Conservation (phyloP, 2,329 filamentous ascomycete genomes). For the Aspergillus japonicus region DNA sequence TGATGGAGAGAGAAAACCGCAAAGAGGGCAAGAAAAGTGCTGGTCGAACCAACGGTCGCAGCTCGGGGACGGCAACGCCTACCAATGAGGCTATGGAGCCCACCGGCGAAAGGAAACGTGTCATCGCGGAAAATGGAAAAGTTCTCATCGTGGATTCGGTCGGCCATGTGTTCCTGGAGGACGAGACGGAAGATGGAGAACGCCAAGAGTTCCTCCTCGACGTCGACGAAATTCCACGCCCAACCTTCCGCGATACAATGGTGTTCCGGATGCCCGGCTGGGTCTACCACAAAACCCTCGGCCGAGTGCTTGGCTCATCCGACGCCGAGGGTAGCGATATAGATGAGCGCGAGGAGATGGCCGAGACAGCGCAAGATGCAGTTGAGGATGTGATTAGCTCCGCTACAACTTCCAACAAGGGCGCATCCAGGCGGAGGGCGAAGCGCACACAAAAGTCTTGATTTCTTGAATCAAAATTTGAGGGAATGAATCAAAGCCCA, state of each 20-base stretch:
- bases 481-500: background rate
- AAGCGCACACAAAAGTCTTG: conserved; percentile 33
- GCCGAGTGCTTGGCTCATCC: conserved; percentile 27
- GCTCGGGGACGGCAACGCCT: conserved; percentile 53
- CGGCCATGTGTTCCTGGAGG: conserved; percentile 93
- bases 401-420: conserved; percentile 23
- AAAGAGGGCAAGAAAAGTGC: conserved; percentile 62
- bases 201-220: conserved; percentile 83
- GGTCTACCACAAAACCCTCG: conserved; percentile 56
- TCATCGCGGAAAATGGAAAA: conserved; percentile 94
- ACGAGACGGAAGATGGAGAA: conserved; percentile 82
- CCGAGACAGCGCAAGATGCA: conserved; percentile 20
- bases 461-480: background rate
- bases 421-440: conserved; percentile 25
- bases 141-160: conserved; percentile 86
- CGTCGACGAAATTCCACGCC: conserved; percentile 75
- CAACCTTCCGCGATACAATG: conserved; percentile 78
- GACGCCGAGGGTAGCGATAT: background rate
- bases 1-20: conserved; percentile 76
- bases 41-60: conserved; percentile 26
- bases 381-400: conserved; percentile 27
- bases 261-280: conserved; percentile 76
- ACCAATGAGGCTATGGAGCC: conserved; percentile 57
- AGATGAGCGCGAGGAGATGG: conserved; percentile 21
- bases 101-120: conserved; percentile 77